Percentiles rank a stretch among this genome's conserved stretches.
Conservation (phyloP, 495 filamentous ascomycete species). For the Mycothermus thermophilus region DNA sequence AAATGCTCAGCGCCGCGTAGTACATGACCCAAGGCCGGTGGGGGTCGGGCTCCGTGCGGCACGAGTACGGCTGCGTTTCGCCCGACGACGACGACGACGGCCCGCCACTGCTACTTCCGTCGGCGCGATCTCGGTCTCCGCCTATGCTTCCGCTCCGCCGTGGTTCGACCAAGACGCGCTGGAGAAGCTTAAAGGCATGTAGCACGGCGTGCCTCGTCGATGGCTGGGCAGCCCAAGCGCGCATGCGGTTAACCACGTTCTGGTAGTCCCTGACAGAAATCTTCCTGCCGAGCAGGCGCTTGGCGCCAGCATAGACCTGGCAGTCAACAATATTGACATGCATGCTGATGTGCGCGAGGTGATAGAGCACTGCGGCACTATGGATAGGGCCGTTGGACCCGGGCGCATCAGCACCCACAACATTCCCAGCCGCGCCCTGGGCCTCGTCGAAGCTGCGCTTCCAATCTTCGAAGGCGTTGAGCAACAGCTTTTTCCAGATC, state of each 20-base stretch:
- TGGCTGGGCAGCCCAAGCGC: slow-evolving; percentile 67
- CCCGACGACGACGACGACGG: too few relatives aligned
- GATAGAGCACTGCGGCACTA: slow-evolving; percentile 74
- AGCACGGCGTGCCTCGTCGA: slow-evolving; percentile 81
- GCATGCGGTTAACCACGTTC: slow-evolving; percentile 69
- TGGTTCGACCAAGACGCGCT: slow-evolving; percentile 55
- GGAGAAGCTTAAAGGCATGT: slow-evolving; percentile 77
- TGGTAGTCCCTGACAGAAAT: slow-evolving; percentile 69
- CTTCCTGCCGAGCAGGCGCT: slow-evolving; percentile 68
- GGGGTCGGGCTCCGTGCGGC: slow-evolving; percentile 72
- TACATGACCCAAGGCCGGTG: slow-evolving; percentile 96
- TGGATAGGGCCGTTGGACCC: slow-evolving; percentile 67
- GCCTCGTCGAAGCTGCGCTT: slow-evolving; percentile 79
- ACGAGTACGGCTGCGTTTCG: slow-evolving; percentile 46
- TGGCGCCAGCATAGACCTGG: slow-evolving; percentile 82
- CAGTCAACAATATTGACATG: slow-evolving; percentile 91
- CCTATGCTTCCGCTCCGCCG: slow-evolving; percentile 18
- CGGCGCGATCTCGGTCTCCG: slow-evolving; percentile 11
- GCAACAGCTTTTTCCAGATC: slow-evolving; percentile 74
- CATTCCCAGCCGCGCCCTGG: slow-evolving; percentile 33
- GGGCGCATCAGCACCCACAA: slow-evolving; percentile 23
- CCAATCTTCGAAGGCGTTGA: slow-evolving; percentile 87
- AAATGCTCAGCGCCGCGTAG: slow-evolving; percentile 79
- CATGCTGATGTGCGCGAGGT: slow-evolving; percentile 87
- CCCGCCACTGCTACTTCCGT: too few relatives aligned